These are phyloP conservation scores for Flagelloscypha sp. DNA, from an alignment of 768 basidiomycete species.

Conservation along the genomic window DNA sequence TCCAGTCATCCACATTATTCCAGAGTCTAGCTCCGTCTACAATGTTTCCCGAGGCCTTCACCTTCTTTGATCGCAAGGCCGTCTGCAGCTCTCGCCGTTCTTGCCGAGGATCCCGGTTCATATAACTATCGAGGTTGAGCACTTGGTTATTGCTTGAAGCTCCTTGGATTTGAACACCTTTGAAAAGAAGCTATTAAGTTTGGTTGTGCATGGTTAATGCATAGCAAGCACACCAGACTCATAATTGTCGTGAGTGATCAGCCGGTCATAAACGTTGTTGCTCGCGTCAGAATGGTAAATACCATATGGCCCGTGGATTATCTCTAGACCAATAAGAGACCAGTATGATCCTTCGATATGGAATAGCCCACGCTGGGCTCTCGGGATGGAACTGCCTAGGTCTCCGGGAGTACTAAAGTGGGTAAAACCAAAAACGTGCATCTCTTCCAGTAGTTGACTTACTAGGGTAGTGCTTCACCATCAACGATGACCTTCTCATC, in stretches of 20 bases:
- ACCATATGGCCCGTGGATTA: constrained; percentile 1
- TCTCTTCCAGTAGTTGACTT: not conserved
- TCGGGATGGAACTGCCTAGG: not conserved
- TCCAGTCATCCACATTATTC: constrained; percentile 3
- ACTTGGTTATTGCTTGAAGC: not conserved
- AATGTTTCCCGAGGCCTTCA: not conserved
- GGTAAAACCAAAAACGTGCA: no score
- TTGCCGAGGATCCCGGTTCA: constrained; percentile 1
- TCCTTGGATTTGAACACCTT: constrained; percentile 1
- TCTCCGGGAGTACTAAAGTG: not conserved
- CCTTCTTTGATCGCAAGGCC: not conserved
- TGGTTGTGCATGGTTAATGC: not conserved
- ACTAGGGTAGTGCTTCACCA: constrained; percentile 1
- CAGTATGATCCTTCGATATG: constrained; percentile 1
- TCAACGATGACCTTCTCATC: constrained; percentile 1
- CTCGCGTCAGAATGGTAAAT: not conserved
- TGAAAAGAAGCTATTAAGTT: not conserved
- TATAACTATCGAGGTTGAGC: not conserved
- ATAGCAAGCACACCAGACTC: not conserved
- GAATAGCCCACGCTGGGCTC: constrained; percentile 1
- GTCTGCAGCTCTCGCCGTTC: no score
- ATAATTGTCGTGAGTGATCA: constrained; percentile 1
- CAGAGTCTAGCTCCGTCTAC: constrained; percentile 1
- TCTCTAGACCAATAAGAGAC: not conserved
- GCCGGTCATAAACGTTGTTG: constrained; percentile 1